Conservation (phyloP, 306 rosid species). For the Lupinus albus region DNA sequence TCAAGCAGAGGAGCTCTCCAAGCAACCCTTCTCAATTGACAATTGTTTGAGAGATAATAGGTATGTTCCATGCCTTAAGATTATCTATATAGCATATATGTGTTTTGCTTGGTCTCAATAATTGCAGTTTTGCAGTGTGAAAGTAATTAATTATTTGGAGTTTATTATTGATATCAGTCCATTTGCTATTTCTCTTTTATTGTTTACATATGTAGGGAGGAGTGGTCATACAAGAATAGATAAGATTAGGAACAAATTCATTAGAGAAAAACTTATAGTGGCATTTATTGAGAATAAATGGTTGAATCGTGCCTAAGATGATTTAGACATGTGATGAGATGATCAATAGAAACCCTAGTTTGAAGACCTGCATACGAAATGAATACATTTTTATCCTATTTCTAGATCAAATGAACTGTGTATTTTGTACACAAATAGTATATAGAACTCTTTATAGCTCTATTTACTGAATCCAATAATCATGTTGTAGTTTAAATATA, state of each 20-base stretch:
- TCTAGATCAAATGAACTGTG: background rate
- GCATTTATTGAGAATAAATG: background rate
- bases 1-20: constrained; percentile 92
- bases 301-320: background rate
- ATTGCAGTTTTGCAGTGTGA: background rate
- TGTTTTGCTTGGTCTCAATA: background rate
- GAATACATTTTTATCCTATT: constrained; percentile 2
- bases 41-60: constrained; percentile 97
- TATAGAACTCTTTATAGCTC: background rate
- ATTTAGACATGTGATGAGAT: too few relatives aligned
- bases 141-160: constrained; percentile 14
- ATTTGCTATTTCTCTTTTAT: constrained; percentile 3
- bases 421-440: background rate
- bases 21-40: constrained; percentile 65
- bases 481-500: background rate
- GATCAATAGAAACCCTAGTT: too few relatives aligned
- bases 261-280: background rate
- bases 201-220: background rate
- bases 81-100: constrained; percentile 11
- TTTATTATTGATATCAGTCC: constrained; percentile 20
- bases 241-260: background rate
- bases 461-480: background rate
- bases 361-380: background rate
- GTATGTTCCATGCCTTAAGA: constrained; percentile 41
- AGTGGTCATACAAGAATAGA: background rate